Evolutionary conservation across 352 stramenopile genomes (phyloP), one percentile per base, ranked within the genome.

Genomic region (Pythium dissotocum): DNA sequence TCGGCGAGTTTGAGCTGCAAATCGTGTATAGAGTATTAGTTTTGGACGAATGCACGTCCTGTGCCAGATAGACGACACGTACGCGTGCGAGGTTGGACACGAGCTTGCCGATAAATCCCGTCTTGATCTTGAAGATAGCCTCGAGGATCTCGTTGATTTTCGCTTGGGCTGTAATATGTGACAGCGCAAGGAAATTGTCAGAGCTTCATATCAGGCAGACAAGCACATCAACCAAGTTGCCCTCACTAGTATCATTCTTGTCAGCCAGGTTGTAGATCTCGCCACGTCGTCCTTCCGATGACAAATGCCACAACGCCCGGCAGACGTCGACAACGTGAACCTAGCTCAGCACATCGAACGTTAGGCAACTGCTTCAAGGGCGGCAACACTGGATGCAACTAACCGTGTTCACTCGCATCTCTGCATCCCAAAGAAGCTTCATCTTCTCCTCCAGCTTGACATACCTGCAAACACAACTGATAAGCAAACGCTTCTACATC

Each of bases 331-430:
- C 74, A 6, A 95, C 85, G 40, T 95, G 87, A 28, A 95, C 87
- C 87, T 95, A 26, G 6, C 18, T 2, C 18, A 16, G 4, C 6
- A 53, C 4, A 32, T 12, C 8, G 13, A 12, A 30, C 9, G 8
- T 24, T 24, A 30, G 8, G 6, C 18, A 6, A 16, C 46, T 24
- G 4, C n/a, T n/a, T 51, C 21, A 9, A 32, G 24, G 21, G 55
- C 36, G 18, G 21, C 14, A 7, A n/a, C 26, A 14, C 10, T 48
- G 13, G 5, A 35, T 2, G 38, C 30, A 24, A 67, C 36, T 54
- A 65, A 95, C 88, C 61, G 88, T 96, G 72, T 96, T 94, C 48
- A 96, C 75, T 40, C 87, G 83, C 87, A 96, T 92, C 69, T 96
- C 88, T 0, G 82, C 80, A 57, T 94, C 85, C 88, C 88, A 96